Evolutionary conservation across 1,284 basidiomycete species (phyloP), one percentile per base, ranked within the genome.

Genomic region (Schizophyllum amplum): DNA sequence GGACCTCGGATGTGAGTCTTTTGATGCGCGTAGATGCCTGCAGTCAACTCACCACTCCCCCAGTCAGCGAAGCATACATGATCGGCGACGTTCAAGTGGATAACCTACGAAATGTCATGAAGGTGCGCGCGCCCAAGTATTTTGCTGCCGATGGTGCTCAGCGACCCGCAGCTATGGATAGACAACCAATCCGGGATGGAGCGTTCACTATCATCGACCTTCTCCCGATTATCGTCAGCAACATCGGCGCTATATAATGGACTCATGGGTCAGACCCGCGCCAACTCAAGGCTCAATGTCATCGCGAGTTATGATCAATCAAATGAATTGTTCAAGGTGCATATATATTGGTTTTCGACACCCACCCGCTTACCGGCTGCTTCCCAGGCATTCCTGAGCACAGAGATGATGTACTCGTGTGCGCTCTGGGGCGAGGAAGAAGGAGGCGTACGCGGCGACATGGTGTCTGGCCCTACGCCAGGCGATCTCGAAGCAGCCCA

Each of bases 341-440:
- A 20, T n/a, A 17, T 3, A 13, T 9, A 42, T n/a, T n/a, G 33
- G 13, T 42, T 42, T 2, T 42, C 33, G 33, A 42, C 33, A 17
- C 17, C 46, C 23, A 26, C 60, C 49, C 60, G 56, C 25, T 69
- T 69, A 53, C 50, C 52, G 48, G 51, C n/a, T 54, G 46, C 46
- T 59, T 53, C 60, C 33, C 57, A 87, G 79, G 83, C 87, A 7
- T 93, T 94, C 74, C 74, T 94, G n/a, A 88, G 85, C 62, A 74
- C 78, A 54, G 92, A 94, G 70, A 94, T 95, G 93, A 94, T 92
- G 79, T 95, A 94, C 71, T 92, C 90, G 0, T 93, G 88, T 65
- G 90, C 82, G 3, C 77, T 93, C 52, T 94, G 88, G 83, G 75
- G 74, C 54, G 82, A 87, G 49, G 76, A 78, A 5, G 89, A 93